phyloP scores from a whole-genome alignment of 164 flowering plant genomes.

The Echeveria elegans region DNA sequence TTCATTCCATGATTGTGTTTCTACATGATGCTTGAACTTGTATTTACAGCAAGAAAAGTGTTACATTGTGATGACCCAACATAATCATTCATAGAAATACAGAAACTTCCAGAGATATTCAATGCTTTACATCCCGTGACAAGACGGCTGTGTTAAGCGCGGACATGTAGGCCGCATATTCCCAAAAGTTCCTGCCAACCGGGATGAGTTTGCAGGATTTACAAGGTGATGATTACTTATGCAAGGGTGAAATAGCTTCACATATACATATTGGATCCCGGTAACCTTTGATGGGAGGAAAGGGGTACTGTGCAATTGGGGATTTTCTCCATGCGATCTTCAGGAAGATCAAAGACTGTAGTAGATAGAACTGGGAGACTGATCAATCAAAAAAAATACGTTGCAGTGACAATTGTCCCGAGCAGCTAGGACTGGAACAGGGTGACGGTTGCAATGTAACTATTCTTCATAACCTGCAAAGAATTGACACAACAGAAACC shows the following conservation, averaged over 20 bases:
- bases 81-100: too few species aligned
- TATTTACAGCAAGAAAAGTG: background rate
- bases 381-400: background rate
- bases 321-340: background rate
- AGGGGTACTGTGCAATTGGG: background rate
- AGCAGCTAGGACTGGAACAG: conserved; percentile 52
- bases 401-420: background rate
- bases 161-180: too few species aligned
- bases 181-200: too few species aligned
- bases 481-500: background rate
- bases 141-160: too few species aligned
- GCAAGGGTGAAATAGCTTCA: background rate
- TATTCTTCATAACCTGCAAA: conserved; percentile 90
- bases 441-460: conserved; percentile 84
- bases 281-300: background rate
- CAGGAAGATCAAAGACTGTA: background rate
- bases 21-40: background rate
- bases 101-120: too few species aligned
- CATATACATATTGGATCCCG: background rate
- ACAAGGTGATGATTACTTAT: background rate
- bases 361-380: background rate
- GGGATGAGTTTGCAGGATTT: background rate
- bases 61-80: too few species aligned
- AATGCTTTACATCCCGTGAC: too few species aligned
- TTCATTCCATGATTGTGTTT: too few species aligned